Evolutionary conservation across 768 basidiomycete genomes (phyloP), one percentile per base, ranked within the genome.

Genomic region (Daedaleopsis sinensis): DNA sequence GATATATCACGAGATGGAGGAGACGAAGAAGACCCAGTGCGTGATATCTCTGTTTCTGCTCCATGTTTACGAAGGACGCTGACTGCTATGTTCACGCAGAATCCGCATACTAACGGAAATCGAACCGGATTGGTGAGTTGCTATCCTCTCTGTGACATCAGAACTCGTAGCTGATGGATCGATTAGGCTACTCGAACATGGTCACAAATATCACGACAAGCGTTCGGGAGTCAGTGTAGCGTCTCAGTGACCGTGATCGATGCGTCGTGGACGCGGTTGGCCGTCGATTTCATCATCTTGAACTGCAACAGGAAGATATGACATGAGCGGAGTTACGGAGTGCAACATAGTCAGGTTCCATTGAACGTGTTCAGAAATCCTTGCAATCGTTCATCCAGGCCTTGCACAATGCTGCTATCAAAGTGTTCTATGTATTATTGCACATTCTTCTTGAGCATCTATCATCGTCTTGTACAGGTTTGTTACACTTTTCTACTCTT

Each of bases 81-180:
- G 18, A 50, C 73, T 43, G 66, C 47, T 18, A 52, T 27, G 56
- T 24, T 15, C 16, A 43, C 50, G 12, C 61, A 94, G 97, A 71
- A 97, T 99, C 70, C 86, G 91, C 23, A 89, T 98, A 65, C 73
- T 98, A 37, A 97, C 96, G 1, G 94, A 96, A 68, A 93, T 98
- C 47, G 95, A 98, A 68, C 88, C 94, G 43, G 96, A 98, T 68
- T 98, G 96, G 96, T 89, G 68, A 68, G 76, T 63, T 23, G 2
- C 56, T 10, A 46, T 12, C 7, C 15, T 13, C 10, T 3, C 35
- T 42, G 1, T 15, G 11, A 4, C 16, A 8, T 57, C 12, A 21
- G 42, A 57, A 70, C 52, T 61, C 54, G 50, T 49, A 10, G 32
- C 43, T 47, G 13, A 53, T 52, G 7, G 32, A 18, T 16, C 4